These are phyloP conservation scores for Ramalina intermedia DNA, from an alignment of 495 filamentous ascomycete genomes.

Conservation along the genomic window DNA sequence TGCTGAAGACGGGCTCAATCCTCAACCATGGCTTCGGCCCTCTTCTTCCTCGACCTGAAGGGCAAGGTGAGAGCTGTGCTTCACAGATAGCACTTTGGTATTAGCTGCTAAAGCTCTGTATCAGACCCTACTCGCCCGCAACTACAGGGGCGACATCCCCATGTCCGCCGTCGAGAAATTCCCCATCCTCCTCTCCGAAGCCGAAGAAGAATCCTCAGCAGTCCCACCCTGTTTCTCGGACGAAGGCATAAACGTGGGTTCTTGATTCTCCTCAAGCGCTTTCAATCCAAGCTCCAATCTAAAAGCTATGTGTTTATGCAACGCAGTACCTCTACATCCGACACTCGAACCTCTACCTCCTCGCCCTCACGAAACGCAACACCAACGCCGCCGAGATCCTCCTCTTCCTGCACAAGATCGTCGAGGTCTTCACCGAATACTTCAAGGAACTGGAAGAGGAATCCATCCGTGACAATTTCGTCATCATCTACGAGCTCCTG, in stretches of 20 bases:
- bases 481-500: slow-evolving; percentile 96
- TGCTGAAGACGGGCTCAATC: not conserved
- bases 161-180: slow-evolving; percentile 99
- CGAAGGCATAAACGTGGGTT: slow-evolving; percentile 87
- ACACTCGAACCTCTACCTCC: slow-evolving; percentile 98
- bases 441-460: slow-evolving; percentile 99
- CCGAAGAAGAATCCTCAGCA: slow-evolving; percentile 97
- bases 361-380: slow-evolving; percentile 96
- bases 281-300: too few species aligned
- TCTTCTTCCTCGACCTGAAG: slow-evolving; percentile 99
- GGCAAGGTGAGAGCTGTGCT: slow-evolving; percentile 61
- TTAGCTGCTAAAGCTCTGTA: slow-evolving; percentile 18
- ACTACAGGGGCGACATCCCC: slow-evolving; percentile 97
- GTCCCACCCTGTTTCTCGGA: slow-evolving; percentile 97
- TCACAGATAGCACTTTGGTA: not conserved
- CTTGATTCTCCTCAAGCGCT: not conserved
- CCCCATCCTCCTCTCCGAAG: slow-evolving; percentile 89
- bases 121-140: slow-evolving; percentile 93
- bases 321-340: slow-evolving; percentile 94
- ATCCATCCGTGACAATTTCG: slow-evolving; percentile 98
- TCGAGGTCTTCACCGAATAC: slow-evolving; percentile 99
- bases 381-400: slow-evolving; percentile 98
- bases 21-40: slow-evolving; percentile 76
- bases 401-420: slow-evolving; percentile 93
- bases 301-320: not conserved